Evolutionary conservation across 768 basidiomycete species (phyloP).

Genomic region (Macrocybe gigantea): DNA sequence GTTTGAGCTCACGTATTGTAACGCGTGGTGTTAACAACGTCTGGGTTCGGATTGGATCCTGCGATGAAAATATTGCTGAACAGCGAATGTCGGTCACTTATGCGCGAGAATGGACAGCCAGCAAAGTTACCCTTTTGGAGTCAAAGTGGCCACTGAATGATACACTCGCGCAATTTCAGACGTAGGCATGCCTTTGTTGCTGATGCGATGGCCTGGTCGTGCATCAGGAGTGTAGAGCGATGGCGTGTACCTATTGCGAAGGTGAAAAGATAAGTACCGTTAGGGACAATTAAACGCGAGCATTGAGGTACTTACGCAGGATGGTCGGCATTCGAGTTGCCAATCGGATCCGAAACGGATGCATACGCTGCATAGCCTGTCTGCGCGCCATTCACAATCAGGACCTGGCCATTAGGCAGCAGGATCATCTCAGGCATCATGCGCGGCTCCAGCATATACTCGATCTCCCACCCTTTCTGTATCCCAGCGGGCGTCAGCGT

Average conservation of each 20-base stretch:
- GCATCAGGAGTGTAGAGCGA: conserved; percentile 42
- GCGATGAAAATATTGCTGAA: conserved; percentile 21
- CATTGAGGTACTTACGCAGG: conserved; percentile 14
- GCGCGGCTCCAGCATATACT: conserved; percentile 34
- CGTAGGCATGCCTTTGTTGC: conserved; percentile 38
- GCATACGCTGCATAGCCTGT: conserved; percentile 36
- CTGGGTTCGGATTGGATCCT: conserved; percentile 40
- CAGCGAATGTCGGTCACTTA: neutral
- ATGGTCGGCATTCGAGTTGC: conserved; percentile 19
- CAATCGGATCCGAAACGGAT: conserved; percentile 20
- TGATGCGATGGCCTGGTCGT: conserved; percentile 37
- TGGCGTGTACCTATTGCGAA: conserved; percentile 27
- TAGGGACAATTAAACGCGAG: neutral
- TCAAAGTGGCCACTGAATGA: conserved; percentile 54
- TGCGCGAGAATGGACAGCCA: conserved; percentile 16
- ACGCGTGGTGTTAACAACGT: neutral
- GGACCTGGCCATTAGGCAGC: conserved; percentile 33
- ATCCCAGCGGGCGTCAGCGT: conserved; percentile 35
- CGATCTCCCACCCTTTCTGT: conserved; percentile 37
- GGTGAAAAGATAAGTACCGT: conserved; percentile 19
- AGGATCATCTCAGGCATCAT: conserved; percentile 31
- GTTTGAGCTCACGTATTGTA: conserved; percentile 1
- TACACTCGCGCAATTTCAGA: conserved; percentile 49
- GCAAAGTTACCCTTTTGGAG: conserved; percentile 43
- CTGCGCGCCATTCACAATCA: conserved; percentile 36